Evolutionary conservation across 768 basidiomycete genomes (phyloP), one percentile per base, ranked within the genome.

Genomic region (Pilatotrama ljubarskyi): DNA sequence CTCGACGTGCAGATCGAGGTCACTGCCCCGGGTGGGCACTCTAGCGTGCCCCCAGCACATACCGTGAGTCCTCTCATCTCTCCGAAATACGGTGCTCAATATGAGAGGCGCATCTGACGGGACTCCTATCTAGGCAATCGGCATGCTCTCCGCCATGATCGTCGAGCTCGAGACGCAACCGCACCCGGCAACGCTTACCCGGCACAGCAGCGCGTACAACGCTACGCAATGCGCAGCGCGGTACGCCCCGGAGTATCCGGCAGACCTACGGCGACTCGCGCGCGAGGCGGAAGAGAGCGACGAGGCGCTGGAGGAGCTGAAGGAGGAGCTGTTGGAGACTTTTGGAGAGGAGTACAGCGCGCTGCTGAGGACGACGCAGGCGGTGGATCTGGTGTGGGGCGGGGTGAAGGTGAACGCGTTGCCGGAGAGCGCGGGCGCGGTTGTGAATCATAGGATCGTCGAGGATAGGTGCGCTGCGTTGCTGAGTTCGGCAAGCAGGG

Each of bases 1-100:
- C 37, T 87, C 5, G 79, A 91, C 67, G 79, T 86, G n/a, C 75
- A 72, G 37, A 76, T 93, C 17, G 80, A 85, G 58, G 84, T 95
- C 11, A 74, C 80, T 11, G 77, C 87, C 0, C 78, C 85, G 0
- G 93, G 94, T 7, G 94, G 94, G 0, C 95, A 95, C 72, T 94
- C 93, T 0, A 90, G 88, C 65, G 75, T 93, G 18, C 95, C 95
- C 11, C 91, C 90, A 13, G 66, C 73, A 3, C 93, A 97, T 64
- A 96, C 93, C 2, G 89, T 84, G 68, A 62, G 78, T 29, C 4
- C 20, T 36, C 20, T 44, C 6, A n/a, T 5, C 3, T 1, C 5
- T 3, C 26, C 14, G 41, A 24, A n/a, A 6, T 44, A 15, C 22
- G 14, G 8, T 14, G 5, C 35, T 42, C 13, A 24, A 32, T 8